phyloP scores from a whole-genome alignment of 2,329 filamentous ascomycete genomes.

The Botrytis deweyae region DNA sequence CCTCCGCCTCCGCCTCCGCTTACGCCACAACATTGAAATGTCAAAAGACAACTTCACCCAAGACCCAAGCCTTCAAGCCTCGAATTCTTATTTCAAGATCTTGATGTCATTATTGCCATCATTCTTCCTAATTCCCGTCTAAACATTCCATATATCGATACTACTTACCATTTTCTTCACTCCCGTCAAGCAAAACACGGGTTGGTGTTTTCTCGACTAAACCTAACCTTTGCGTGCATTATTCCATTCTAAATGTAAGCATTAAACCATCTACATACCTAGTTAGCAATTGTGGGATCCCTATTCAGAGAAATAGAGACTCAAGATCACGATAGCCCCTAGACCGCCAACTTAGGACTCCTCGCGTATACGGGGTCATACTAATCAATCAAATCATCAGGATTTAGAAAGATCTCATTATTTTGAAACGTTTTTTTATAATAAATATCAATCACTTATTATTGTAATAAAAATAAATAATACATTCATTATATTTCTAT shows the following conservation, averaged over 20 bases:
- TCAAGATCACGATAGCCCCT: not conserved
- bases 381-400: no score
- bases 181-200: not conserved
- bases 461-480: no score
- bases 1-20: not conserved
- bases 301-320: not conserved
- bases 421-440: no score
- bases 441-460: no score
- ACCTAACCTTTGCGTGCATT: not conserved
- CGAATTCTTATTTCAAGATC: not conserved
- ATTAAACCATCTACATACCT: not conserved
- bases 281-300: not conserved
- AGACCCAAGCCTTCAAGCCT: not conserved
- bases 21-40: not conserved
- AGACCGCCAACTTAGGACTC: no score
- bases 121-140: not conserved
- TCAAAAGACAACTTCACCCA: not conserved
- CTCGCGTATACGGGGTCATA: no score
- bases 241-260: not conserved
- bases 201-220: not conserved
- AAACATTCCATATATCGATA: not conserved
- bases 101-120: not conserved
- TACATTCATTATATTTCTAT: no score
- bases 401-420: no score
- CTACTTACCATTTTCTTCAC: not conserved